Percentiles rank a stretch among this genome's conserved stretches.
Evolutionary conservation across 2,329 filamentous ascomycete genomes (phyloP).

Genomic region (Podosphaera leucotricha): DNA sequence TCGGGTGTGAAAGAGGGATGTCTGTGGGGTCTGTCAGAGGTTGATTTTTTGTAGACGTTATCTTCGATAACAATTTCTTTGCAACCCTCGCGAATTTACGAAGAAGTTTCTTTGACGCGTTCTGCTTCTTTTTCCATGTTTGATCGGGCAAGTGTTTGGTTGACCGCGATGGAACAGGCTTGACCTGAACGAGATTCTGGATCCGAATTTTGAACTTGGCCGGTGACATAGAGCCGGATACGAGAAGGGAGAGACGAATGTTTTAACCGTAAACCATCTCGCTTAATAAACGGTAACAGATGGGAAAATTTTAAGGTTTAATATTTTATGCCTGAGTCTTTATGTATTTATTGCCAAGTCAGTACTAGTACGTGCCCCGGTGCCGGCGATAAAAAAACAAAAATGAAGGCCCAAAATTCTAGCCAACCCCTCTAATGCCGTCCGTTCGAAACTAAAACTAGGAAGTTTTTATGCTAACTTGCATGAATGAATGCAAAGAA

Average conservation of each 20-base stretch:
- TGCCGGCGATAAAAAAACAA: too few species aligned
- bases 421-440: too few species aligned
- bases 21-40: not conserved
- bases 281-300: too few species aligned
- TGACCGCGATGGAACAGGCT: not conserved
- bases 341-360: too few species aligned
- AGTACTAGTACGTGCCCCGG: too few species aligned
- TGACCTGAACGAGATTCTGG: not conserved
- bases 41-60: not conserved
- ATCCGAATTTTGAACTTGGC: not conserved
- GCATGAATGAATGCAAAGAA: too few species aligned
- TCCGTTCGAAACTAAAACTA: too few species aligned
- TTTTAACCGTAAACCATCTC: too few species aligned
- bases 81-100: not conserved
- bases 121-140: not conserved
- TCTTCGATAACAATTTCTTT: not conserved
- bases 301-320: too few species aligned
- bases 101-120: not conserved
- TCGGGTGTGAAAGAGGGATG: not conserved
- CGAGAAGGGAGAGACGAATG: not conserved
- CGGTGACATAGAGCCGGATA: not conserved
- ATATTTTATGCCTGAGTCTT: too few species aligned
- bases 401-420: too few species aligned
- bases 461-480: too few species aligned
- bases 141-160: not conserved